phyloP scores from a whole-genome alignment of 306 rosid species.

The Ormosia semicastrata region DNA sequence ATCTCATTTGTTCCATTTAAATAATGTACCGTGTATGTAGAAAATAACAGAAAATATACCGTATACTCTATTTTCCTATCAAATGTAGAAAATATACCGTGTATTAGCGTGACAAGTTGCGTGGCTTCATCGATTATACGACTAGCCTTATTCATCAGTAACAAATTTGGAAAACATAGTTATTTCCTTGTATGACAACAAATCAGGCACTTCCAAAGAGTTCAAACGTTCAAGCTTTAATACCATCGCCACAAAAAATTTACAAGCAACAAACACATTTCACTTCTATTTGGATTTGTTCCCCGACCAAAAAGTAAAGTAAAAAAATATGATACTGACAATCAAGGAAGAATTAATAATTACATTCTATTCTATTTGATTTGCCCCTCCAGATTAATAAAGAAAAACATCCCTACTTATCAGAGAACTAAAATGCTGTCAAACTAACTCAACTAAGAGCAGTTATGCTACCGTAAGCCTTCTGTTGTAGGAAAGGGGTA shows the following conservation, averaged over 20 bases:
- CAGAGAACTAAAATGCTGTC: conserved; percentile 29
- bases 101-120: not conserved
- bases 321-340: conserved; percentile 23
- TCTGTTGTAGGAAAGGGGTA: not conserved
- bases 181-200: not conserved
- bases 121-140: not conserved
- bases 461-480: conserved; percentile 24
- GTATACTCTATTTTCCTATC: no score
- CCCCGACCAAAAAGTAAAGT: not conserved
- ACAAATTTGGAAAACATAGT: conserved; percentile 8
- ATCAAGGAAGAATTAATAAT: not conserved
- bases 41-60: not conserved
- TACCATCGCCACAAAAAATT: not conserved
- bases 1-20: no score
- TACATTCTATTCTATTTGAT: conserved; percentile 24
- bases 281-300: conserved; percentile 24
- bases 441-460: conserved; percentile 32
- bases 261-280: conserved; percentile 14
- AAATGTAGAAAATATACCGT: not conserved
- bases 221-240: conserved; percentile 11
- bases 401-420: conserved; percentile 28
- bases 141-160: not conserved
- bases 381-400: not conserved
- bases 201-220: conserved; percentile 1
- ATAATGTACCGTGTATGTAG: no score